A percentile compares a stretch with the other conserved stretches of the same genome.
These are phyloP conservation scores for Artemisia tridentata DNA, from an alignment of 129 eudicot genomes.

Conservation along the genomic window DNA sequence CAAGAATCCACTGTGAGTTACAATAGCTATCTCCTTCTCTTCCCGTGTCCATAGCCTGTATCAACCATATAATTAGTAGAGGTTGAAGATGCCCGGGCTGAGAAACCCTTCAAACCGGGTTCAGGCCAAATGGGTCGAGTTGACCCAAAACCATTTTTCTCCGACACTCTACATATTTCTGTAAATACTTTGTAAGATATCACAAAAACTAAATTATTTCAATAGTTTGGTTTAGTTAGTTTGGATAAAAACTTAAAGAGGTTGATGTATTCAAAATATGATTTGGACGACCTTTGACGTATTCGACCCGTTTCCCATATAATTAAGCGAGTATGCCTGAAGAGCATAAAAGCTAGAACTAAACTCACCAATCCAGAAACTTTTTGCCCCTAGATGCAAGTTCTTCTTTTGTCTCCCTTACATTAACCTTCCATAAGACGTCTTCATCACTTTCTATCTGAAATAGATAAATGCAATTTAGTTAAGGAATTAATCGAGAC, in stretches of 20 bases:
- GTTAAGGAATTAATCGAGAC: neutral
- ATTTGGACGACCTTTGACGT: too few species aligned
- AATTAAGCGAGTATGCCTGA: too few species aligned
- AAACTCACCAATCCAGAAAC: constrained; percentile 67
- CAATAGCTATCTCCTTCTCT: constrained; percentile 93
- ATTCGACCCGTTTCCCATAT: too few species aligned
- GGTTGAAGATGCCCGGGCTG: neutral
- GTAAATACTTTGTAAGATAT: neutral
- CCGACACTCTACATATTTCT: too few species aligned
- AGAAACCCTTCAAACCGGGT: neutral
- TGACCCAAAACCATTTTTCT: neutral
- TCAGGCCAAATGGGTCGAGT: neutral
- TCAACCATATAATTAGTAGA: constrained; percentile 3
- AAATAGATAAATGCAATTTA: constrained; percentile 12
- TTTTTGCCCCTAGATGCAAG: constrained; percentile 76
- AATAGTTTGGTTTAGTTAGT: too few species aligned
- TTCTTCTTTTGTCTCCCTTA: constrained; percentile 90
- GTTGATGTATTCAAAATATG: too few species aligned
- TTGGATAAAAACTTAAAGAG: too few species aligned
- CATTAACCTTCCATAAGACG: constrained; percentile 70
- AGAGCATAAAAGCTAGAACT: neutral
- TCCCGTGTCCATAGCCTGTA: constrained; percentile 77
- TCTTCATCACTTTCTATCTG: constrained; percentile 94
- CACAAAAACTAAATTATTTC: neutral
- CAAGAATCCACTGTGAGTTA: constrained; percentile 96